Conservation (phyloP, 148 eudicot species). For the Amaranthus palmeri region DNA sequence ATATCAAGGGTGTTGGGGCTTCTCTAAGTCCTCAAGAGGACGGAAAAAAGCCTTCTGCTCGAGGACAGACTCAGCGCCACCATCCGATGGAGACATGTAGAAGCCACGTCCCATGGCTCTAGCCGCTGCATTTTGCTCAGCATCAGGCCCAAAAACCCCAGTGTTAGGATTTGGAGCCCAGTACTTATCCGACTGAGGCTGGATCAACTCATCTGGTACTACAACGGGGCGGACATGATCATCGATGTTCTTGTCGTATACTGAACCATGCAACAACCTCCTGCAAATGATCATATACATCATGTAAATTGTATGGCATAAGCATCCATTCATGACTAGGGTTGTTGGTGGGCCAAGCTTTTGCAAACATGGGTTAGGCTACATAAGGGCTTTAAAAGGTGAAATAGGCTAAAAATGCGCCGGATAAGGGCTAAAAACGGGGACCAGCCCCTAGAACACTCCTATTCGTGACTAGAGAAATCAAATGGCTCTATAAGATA, state of each 20-base stretch:
- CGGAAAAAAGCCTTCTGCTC: slow-evolving; percentile 89
- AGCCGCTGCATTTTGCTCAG: slow-evolving; percentile 27
- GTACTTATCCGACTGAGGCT: slow-evolving; percentile 51
- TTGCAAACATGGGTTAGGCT: too few relatives aligned
- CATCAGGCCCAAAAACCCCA: slow-evolving; percentile 78
- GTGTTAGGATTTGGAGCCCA: slow-evolving; percentile 90
- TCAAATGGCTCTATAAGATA: neutral
- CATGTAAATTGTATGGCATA: neutral
- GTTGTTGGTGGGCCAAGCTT: too few relatives aligned
- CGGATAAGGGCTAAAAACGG: too few relatives aligned
- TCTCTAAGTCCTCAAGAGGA: slow-evolving; percentile 70
- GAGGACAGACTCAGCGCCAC: slow-evolving; percentile 52
- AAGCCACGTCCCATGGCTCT: slow-evolving; percentile 26
- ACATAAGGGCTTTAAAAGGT: too few relatives aligned
- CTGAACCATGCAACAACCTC: slow-evolving; percentile 61
- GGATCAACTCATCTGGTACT: slow-evolving; percentile 69
- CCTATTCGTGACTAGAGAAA: neutral
- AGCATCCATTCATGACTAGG: neutral
- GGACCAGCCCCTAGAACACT: too few relatives aligned
- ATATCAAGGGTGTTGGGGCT: slow-evolving; percentile 35
- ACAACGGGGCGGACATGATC: slow-evolving; percentile 49
- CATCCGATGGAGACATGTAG: slow-evolving; percentile 22
- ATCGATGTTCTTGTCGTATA: slow-evolving; percentile 84
- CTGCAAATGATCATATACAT: slow-evolving; percentile 34
- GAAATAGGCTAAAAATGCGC: too few relatives aligned